Base-by-base conservation (phyloP, 2,329 filamentous ascomycete species). In the Pseudogymnoascus sp. region DNA sequence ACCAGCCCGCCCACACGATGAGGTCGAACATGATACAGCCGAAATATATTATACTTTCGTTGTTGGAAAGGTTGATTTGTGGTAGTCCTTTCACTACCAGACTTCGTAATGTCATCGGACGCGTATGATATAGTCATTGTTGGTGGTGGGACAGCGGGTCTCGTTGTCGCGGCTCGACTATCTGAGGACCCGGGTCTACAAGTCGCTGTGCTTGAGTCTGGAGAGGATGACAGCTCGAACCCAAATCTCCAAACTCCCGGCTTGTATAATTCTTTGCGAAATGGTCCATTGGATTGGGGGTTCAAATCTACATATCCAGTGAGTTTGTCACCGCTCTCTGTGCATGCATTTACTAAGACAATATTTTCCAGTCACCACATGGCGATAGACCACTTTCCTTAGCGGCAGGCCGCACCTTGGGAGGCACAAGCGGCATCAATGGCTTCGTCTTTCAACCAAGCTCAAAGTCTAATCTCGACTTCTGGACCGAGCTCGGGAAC, bases 91-190 rank as follows among this genome's bases (percentile, higher is more conserved):
- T 40, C 37, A 40, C 37, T 40, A 40, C n/a, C 37, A 40, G 37
- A 40, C n/a, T 40, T 40, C 11, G 37, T 40, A 40, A 40, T 40
- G 37, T 40, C 37, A 40, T 40, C 37, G 37, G 37, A 40, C 37
- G 37, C 37, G 37, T 66, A 64, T 60, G 76, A 80, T 66, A 78
- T 76, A 61, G 67, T 79, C 33, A 68, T 79, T 26, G 73, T 78
- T 7, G 76, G 78, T 6, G 77, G 76, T 14, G 77, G 78, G 6
- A 78, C 76, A 0, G 72, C 77, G 4, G 77, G 78, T 7, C 70
- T 78, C 2, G 71, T 75, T 1, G 68, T 79, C 6, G 78, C 77
- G 4, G 70, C 71, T 38, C 74, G 77, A 2, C 71, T 79, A 14
- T 72, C 69, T 16, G 76, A 77, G 64, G 71, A 77, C 64, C 66